Evolutionary conservation across 2,329 filamentous ascomycete genomes (phyloP).

Genomic region (Colletotrichum higginsianum): DNA sequence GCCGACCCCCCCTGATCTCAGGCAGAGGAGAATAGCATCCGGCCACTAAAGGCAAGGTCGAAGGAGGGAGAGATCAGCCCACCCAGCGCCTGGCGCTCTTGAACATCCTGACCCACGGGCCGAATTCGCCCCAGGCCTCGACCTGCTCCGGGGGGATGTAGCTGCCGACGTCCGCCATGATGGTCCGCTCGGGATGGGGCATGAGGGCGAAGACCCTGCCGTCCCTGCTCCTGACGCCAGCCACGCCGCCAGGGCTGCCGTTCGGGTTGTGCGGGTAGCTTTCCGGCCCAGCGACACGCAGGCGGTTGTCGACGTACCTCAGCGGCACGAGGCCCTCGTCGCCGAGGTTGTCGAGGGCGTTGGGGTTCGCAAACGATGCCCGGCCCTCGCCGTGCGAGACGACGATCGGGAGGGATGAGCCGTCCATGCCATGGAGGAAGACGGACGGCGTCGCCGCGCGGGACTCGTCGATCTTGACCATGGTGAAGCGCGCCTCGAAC

Average conservation of each 20-base stretch:
- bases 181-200: constrained; percentile 94
- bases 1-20: neutral
- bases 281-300: constrained; percentile 77
- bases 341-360: constrained; percentile 68
- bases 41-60: neutral
- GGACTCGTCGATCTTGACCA: constrained; percentile 79
- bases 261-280: constrained; percentile 92
- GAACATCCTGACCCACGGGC: constrained; percentile 90
- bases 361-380: constrained; percentile 75
- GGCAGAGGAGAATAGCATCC: constrained; percentile 2
- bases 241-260: constrained; percentile 85
- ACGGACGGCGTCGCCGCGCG: constrained; percentile 72
- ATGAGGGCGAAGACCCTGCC: constrained; percentile 90
- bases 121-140: constrained; percentile 83
- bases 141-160: constrained; percentile 74
- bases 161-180: constrained; percentile 83
- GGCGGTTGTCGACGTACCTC: constrained; percentile 86
- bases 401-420: constrained; percentile 85
- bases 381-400: constrained; percentile 94
- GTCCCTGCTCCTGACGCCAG: constrained; percentile 82
- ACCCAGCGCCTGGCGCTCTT: constrained; percentile 91
- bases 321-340: constrained; percentile 80
- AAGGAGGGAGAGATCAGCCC: constrained; percentile 61
- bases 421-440: constrained; percentile 91
- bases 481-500: constrained; percentile 89